Evolutionary conservation across 1,284 basidiomycete species (phyloP).

Genomic region (Coriolopsis trogii): DNA sequence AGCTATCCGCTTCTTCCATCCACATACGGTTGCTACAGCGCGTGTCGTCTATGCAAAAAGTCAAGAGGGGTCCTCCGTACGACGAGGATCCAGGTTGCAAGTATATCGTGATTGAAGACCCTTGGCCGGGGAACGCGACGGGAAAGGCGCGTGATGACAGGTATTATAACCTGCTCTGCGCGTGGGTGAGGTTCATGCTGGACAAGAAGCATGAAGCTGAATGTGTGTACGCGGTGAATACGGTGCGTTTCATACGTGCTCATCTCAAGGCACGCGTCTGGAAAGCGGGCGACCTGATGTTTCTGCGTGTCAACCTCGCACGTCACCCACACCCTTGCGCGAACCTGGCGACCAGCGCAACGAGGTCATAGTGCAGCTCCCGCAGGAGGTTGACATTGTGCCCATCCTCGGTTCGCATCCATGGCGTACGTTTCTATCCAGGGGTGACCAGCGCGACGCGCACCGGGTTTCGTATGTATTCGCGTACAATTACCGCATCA

Average conservation of each 20-base stretch:
- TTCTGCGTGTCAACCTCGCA: neutral
- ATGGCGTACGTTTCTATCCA: conserved; percentile 26
- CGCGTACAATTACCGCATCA: conserved; percentile 32
- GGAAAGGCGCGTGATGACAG: conserved; percentile 22
- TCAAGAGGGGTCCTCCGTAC: conserved; percentile 33
- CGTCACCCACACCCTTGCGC: neutral
- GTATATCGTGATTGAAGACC: conserved; percentile 34
- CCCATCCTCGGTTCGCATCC: conserved; percentile 32
- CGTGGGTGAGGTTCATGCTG: conserved; percentile 34
- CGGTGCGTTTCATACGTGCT: conserved; percentile 21
- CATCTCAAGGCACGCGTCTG: neutral
- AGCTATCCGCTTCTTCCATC: no score
- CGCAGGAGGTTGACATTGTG: conserved; percentile 26
- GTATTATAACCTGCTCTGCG: conserved; percentile 27
- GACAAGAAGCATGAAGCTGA: conserved; percentile 22
- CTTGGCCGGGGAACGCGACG: conserved; percentile 30
- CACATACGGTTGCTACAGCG: no score
- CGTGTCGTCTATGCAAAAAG: no score
- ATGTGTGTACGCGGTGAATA: conserved; percentile 27
- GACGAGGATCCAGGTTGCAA: conserved; percentile 32
- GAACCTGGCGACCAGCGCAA: conserved; percentile 20
- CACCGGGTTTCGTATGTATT: conserved; percentile 32
- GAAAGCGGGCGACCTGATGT: no score
- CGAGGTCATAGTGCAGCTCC: conserved; percentile 32
- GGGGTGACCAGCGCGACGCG: conserved; percentile 8